phyloP scores from a whole-genome alignment of 2,329 filamentous ascomycete species.

The Hypomyces rosellus region DNA sequence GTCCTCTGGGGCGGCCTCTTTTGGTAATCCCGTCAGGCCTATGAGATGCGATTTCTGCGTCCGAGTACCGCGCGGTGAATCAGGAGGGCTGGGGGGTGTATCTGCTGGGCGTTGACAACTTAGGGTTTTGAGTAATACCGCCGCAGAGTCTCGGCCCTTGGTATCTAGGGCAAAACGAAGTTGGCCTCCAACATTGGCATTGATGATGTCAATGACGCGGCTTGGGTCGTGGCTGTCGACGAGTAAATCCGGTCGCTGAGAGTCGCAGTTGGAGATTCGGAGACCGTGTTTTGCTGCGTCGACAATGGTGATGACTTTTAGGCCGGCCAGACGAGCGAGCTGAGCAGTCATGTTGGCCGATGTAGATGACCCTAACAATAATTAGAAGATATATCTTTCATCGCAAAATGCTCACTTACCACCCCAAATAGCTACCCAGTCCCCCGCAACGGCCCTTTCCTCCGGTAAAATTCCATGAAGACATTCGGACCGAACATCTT shows the following conservation, averaged over 20 bases:
- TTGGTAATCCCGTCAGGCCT: constrained; percentile 62
- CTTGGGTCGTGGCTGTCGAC: constrained; percentile 58
- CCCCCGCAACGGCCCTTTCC: constrained; percentile 52
- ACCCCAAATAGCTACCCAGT: constrained; percentile 72
- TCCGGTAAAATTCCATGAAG: constrained; percentile 44
- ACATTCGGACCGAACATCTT: constrained; percentile 58
- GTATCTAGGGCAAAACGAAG: constrained; percentile 66
- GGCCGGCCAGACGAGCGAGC: constrained; percentile 58
- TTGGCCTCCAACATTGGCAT: constrained; percentile 47
- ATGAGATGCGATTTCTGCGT: constrained; percentile 49
- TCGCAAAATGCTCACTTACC: constrained; percentile 32
- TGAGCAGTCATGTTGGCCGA: constrained; percentile 62
- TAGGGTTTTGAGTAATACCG: constrained; percentile 49
- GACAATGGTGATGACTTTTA: constrained; percentile 59
- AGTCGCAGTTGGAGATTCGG: constrained; percentile 42
- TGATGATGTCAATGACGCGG: constrained; percentile 60
- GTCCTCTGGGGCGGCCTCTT: constrained; percentile 38
- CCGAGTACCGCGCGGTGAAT: constrained; percentile 27
- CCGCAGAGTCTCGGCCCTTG: constrained; percentile 57
- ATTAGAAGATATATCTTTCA: not conserved
- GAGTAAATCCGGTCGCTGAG: constrained; percentile 51
- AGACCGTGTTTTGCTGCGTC: constrained; percentile 62
- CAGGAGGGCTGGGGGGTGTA: constrained; percentile 29
- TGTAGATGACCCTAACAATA: constrained; percentile 52
- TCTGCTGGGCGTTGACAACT: constrained; percentile 21